phyloP scores from a whole-genome alignment of 495 filamentous ascomycete genomes.

The Haplographium delicatum region DNA sequence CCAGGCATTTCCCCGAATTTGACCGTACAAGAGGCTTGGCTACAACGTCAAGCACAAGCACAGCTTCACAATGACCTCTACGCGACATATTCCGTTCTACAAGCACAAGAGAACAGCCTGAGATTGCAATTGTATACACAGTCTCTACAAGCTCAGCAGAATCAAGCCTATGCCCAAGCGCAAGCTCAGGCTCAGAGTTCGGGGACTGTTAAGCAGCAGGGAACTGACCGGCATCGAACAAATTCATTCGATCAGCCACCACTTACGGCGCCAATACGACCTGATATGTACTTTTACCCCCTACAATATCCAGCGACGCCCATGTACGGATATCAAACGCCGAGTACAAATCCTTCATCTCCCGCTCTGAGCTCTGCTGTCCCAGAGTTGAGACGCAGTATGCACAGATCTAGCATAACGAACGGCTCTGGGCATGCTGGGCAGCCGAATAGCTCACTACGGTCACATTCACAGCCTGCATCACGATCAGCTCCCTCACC shows the following conservation, averaged over 20 bases:
- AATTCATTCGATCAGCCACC: conserved; percentile 46
- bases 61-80: conserved; percentile 41
- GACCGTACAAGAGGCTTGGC: conserved; percentile 39
- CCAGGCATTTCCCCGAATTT: conserved; percentile 19
- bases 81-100: conserved; percentile 28
- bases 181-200: conserved; percentile 34
- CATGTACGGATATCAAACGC: conserved; percentile 21
- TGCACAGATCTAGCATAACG: conserved; percentile 39
- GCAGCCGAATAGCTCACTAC: conserved; percentile 36
- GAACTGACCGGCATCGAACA: conserved; percentile 43
- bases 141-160: conserved; percentile 41
- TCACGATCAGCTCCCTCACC: conserved; percentile 33
- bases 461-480: conserved; percentile 54
- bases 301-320: conserved; percentile 18
- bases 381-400: conserved; percentile 43
- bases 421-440: conserved; percentile 33
- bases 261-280: conserved; percentile 43
- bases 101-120: conserved; percentile 38
- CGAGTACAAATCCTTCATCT: conserved; percentile 41
- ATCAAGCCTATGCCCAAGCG: conserved; percentile 37
- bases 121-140: conserved; percentile 43
- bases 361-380: conserved; percentile 35
- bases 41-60: conserved; percentile 33
- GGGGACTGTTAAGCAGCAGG: conserved; percentile 16
- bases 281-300: conserved; percentile 41